Percentiles rank a stretch among this genome's conserved stretches.
Evolutionary conservation across 2,329 filamentous ascomycete genomes (phyloP).

Genomic region (Tricladium varicosporioides): DNA sequence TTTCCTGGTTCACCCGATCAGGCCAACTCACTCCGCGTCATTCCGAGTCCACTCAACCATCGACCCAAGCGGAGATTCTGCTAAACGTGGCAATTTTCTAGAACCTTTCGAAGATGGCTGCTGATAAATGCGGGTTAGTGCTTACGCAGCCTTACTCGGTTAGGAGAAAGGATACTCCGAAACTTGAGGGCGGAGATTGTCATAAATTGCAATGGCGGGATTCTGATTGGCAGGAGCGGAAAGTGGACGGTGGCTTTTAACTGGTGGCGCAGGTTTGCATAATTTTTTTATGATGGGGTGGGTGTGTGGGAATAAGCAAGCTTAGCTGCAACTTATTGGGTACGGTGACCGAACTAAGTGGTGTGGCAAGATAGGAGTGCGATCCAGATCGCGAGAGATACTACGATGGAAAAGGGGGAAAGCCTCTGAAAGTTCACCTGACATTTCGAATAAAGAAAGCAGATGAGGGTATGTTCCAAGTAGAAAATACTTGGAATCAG

Average conservation of each 20-base stretch:
- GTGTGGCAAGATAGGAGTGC: background rate
- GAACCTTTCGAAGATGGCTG: background rate
- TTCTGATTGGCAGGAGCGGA: background rate
- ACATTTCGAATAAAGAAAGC: too few species aligned
- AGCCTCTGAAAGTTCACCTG: background rate
- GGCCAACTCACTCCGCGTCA: background rate
- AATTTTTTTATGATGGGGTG: background rate
- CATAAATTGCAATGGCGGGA: background rate
- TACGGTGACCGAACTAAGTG: background rate
- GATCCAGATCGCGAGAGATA: background rate
- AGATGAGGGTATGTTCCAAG: too few species aligned
- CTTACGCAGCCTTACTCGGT: background rate
- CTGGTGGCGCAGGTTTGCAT: background rate
- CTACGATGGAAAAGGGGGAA: background rate
- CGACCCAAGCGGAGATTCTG: background rate
- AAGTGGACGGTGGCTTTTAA: conserved; percentile 5
- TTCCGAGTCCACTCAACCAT: background rate
- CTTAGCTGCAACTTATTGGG: background rate
- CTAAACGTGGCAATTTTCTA: background rate
- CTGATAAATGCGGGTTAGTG: background rate
- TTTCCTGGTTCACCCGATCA: too few species aligned
- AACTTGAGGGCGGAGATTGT: background rate
- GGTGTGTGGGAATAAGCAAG: background rate
- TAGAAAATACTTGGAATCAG: too few species aligned
- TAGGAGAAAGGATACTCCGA: background rate